These are phyloP conservation scores for Scleroderma citrinum DNA, from an alignment of 768 basidiomycete genomes.

Conservation along the genomic window DNA sequence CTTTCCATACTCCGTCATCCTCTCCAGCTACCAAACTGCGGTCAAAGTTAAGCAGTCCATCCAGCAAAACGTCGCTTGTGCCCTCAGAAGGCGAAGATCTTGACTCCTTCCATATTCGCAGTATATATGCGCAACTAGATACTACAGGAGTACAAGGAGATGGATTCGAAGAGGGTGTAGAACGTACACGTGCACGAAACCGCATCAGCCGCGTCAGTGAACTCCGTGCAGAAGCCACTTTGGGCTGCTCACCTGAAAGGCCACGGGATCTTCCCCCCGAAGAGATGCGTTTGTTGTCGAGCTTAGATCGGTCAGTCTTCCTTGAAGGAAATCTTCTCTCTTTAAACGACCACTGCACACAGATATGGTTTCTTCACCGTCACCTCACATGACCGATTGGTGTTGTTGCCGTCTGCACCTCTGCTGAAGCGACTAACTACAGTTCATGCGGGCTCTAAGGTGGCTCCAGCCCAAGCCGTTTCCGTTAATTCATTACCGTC, in stretches of 20 bases:
- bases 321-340: background rate
- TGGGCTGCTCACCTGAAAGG: constrained; percentile 57
- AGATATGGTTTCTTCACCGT: constrained; percentile 91
- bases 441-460: constrained; percentile 40
- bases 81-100: constrained; percentile 77
- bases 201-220: constrained; percentile 53
- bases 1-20: constrained; percentile 33
- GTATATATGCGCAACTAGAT: constrained; percentile 88
- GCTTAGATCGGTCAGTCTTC: constrained; percentile 78
- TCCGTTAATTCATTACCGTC: constrained; percentile 45
- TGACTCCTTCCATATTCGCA: constrained; percentile 78
- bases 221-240: constrained; percentile 46
- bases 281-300: constrained; percentile 66
- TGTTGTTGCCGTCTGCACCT: constrained; percentile 61
- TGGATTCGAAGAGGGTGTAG: constrained; percentile 90
- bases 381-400: constrained; percentile 78
- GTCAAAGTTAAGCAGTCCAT: constrained; percentile 30
- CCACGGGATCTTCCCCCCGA: constrained; percentile 60
- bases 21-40: constrained; percentile 19
- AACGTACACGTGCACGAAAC: constrained; percentile 79
- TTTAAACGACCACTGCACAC: constrained; percentile 6
- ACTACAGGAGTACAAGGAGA: constrained; percentile 88
- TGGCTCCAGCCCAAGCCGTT: constrained; percentile 40
- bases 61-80: constrained; percentile 55
- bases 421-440: constrained; percentile 52